These are phyloP conservation scores for Pseudocercospora pini-densiflorae DNA, from an alignment of 2,329 filamentous ascomycete genomes.

Conservation along the genomic window DNA sequence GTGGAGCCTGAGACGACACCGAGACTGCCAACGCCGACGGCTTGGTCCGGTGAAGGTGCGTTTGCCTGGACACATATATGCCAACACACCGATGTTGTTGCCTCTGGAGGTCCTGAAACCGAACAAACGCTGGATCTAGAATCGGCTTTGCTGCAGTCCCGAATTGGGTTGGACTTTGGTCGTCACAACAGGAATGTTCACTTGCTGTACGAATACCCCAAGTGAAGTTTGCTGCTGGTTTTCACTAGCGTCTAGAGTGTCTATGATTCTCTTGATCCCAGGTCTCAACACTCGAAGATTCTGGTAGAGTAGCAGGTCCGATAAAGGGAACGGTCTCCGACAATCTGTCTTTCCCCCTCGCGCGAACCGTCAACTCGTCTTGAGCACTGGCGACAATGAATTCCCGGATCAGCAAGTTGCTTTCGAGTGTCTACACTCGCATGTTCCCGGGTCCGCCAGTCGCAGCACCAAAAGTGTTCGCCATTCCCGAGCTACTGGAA, in stretches of 20 bases:
- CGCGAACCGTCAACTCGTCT: neutral
- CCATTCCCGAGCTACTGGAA: neutral
- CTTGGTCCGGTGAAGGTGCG: neutral
- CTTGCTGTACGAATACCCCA: neutral
- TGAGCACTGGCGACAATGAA: neutral
- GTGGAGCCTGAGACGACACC: neutral
- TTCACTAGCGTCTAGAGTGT: neutral
- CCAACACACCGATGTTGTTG: no score
- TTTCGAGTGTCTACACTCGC: neutral
- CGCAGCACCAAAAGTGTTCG: neutral
- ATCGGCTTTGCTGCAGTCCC: no score
- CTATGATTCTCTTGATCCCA: neutral
- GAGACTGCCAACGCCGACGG: neutral
- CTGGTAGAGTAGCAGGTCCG: neutral
- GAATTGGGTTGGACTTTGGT: no score
- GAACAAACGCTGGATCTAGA: no score
- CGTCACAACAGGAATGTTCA: neutral
- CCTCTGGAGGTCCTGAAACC: no score
- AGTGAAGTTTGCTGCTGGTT: neutral
- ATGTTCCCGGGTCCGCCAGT: neutral
- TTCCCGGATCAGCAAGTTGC: neutral
- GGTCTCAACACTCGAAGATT: neutral
- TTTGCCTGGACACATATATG: neutral
- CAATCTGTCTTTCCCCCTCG: neutral
- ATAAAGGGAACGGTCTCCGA: neutral